Conservation (phyloP, 192 early-diverging fungal species). For the Podila verticillata region DNA sequence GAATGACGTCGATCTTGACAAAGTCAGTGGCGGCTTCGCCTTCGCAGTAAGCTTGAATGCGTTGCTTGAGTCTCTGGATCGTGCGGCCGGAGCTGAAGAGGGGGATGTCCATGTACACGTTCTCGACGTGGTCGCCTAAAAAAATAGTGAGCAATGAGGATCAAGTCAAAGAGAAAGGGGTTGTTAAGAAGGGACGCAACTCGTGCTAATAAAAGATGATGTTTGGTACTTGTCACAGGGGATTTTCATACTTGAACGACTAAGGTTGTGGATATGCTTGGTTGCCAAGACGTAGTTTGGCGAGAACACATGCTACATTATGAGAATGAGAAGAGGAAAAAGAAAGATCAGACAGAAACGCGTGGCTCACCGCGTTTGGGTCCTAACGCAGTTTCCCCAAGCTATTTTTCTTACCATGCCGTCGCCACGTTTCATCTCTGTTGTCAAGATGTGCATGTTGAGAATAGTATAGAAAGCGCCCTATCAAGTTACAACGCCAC, state of each 20-base stretch:
- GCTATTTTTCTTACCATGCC: constrained; percentile 25
- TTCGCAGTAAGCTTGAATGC: constrained; percentile 35
- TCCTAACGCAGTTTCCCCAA: not conserved
- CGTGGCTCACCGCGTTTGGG: not conserved
- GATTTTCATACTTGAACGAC: constrained; percentile 21
- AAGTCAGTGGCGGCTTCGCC: constrained; percentile 21
- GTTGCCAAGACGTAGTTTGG: constrained; percentile 31
- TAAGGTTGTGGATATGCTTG: constrained; percentile 32
- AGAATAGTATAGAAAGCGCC: constrained; percentile 23
- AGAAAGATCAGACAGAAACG: not conserved
- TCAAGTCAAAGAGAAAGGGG: not conserved
- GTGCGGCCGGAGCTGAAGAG: constrained; percentile 33
- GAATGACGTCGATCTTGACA: constrained; percentile 39
- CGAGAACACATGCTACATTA: constrained; percentile 16
- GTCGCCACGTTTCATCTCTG: constrained; percentile 38
- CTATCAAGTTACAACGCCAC: not conserved
- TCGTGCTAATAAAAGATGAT: no score
- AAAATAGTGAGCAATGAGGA: no score
- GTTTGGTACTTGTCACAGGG: not conserved
- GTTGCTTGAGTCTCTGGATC: constrained; percentile 32
- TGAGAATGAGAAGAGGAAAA: not conserved
- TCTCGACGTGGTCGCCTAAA: constrained; percentile 40
- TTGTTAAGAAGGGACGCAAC: no score
- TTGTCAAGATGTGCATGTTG: constrained; percentile 39
- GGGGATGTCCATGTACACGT: constrained; percentile 37